Base-by-base conservation (phyloP, 768 basidiomycete species). In the Brasilioporus rufonigricans region DNA sequence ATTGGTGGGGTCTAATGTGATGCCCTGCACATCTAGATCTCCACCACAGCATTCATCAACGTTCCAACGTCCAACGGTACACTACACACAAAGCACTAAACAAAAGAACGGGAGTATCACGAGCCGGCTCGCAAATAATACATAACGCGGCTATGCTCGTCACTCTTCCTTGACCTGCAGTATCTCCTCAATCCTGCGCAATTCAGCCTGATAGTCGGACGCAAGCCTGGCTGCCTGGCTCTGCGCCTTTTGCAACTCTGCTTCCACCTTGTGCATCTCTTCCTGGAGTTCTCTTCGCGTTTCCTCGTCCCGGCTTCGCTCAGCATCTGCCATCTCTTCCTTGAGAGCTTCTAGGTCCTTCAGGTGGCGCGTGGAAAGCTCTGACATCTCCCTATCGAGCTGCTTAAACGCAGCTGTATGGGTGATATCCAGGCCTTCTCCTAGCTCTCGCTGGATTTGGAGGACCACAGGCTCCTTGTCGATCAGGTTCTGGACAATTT, bases 391-490 rank as follows among this genome's bases (percentile, higher is more conserved):
- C 35, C 71, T 71, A 50, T 76, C 75, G 7, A 86, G 71, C 58
- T 83, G 83, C 36, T 62, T 73, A 10, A 77, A 82, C 6, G 83
- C 84, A 1, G 72, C 71, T 0, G 85, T 84, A 57, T 85, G 71
- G n/a, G 76, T 71, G 35, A 85, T 76, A 29, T 77, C 73, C 38
- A 77, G 70, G 8, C 75, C 70, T 48, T 77, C 72, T 31, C 76
- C 76, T 14, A 84, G 69, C 57, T 86, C 84, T 9, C 71, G 65
- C 61, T 85, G 84, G 36, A 86, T 83, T 27, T 73, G 77, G 9
- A 85, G 71, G 0, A 76, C 68, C 3, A 74, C 56, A 0, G 82
- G 76, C 5, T 66, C 62, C 32, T 75, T 77, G 40, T 66, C 60
- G 12, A 81, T 54, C 24, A 85, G 64, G 8, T 66, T 61, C 10